Conservation (phyloP, 441 rosid species). For the Pelargonium fulgidum region DNA sequence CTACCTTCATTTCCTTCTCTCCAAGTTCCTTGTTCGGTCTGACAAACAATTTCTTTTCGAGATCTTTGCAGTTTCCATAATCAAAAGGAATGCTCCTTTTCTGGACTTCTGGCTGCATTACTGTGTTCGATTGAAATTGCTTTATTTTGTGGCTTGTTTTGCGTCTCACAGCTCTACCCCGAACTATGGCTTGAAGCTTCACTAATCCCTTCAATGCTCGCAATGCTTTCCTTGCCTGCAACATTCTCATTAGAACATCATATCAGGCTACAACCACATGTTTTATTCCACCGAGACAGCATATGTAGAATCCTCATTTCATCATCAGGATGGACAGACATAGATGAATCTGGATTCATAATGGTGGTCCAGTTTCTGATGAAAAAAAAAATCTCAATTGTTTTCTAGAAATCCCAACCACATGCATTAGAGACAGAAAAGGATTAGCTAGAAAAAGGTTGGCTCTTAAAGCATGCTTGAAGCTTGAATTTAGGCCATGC, state of each 20-base stretch:
- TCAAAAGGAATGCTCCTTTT: slow-evolving; percentile 17
- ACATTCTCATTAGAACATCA: background rate
- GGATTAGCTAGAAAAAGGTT: too few species aligned
- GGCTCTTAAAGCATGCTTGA: too few species aligned
- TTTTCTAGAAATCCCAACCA: too few species aligned
- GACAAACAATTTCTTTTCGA: slow-evolving; percentile 27
- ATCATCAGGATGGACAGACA: too few species aligned
- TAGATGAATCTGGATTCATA: too few species aligned
- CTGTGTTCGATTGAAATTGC: slow-evolving; percentile 22
- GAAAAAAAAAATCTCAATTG: too few species aligned
- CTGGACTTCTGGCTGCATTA: slow-evolving; percentile 25
- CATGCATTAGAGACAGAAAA: too few species aligned
- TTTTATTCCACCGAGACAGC: background rate
- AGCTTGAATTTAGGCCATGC: too few species aligned
- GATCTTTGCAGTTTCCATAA: slow-evolving; percentile 17
- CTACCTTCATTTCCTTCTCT: slow-evolving; percentile 8
- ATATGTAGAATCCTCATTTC: too few species aligned
- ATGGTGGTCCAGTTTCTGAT: too few species aligned
- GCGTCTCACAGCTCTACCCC: slow-evolving; percentile 70
- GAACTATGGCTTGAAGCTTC: slow-evolving; percentile 78
- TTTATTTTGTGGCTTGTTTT: slow-evolving; percentile 24
- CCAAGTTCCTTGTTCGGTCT: slow-evolving; percentile 18
- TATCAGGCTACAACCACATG: background rate
- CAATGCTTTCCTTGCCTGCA: slow-evolving; percentile 87
- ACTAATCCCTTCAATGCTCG: slow-evolving; percentile 76